These are phyloP conservation scores for Mortierella sp. DNA, from an alignment of 371 early-diverging fungal genomes.

Conservation along the genomic window DNA sequence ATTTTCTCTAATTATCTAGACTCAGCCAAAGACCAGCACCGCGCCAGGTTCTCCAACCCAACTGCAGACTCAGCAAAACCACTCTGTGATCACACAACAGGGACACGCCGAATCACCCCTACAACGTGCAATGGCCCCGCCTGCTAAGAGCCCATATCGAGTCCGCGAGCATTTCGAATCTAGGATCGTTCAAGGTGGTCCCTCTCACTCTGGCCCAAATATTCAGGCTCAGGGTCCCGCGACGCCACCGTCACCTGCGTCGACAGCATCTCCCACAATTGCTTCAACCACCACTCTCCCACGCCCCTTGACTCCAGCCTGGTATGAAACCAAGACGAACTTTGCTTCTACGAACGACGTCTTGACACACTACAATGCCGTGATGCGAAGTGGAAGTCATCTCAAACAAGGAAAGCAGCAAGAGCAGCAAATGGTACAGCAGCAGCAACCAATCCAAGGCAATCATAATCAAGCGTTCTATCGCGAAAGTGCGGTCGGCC, in stretches of 20 bases:
- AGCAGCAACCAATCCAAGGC: not conserved
- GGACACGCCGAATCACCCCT: not conserved
- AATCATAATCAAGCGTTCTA: conserved; percentile 2
- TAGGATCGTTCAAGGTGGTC: conserved; percentile 9
- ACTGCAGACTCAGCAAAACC: too few species aligned
- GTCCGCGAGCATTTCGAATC: conserved; percentile 37
- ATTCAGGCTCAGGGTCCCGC: conserved; percentile 4
- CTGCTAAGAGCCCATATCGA: conserved; percentile 28
- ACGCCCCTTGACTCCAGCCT: conserved; percentile 47
- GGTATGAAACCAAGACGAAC: conserved; percentile 50
- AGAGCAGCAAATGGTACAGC: conserved; percentile 12
- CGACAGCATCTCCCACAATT: conserved; percentile 34
- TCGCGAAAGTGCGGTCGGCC: conserved; percentile 12
- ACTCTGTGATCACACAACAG: too few species aligned
- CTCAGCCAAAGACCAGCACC: too few species aligned
- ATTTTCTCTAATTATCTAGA: not conserved
- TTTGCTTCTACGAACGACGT: conserved; percentile 47
- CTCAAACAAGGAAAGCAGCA: conserved; percentile 20
- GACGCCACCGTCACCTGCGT: conserved; percentile 23
- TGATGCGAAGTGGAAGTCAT: conserved; percentile 29
- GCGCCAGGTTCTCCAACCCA: too few species aligned
- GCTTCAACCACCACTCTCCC: conserved; percentile 36
- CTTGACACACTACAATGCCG: conserved; percentile 41
- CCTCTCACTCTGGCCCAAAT: not conserved
- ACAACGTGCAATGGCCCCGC: conserved; percentile 12